Conservation (phyloP, 1,284 basidiomycete genomes). For the Tranzscheliella williamsii region DNA sequence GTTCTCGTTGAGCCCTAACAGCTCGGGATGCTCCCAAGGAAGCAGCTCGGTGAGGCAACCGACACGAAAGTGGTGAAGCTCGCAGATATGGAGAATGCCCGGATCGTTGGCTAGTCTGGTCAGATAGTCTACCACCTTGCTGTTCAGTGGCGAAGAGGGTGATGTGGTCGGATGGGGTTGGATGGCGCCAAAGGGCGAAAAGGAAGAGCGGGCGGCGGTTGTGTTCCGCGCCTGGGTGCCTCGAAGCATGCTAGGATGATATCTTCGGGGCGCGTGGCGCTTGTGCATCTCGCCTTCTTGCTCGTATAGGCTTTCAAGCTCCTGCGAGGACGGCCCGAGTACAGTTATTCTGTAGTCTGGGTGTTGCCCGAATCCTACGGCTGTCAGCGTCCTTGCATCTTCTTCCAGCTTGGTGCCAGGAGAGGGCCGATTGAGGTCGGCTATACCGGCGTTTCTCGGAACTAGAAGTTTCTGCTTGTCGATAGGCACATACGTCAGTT, state of each 20-base stretch:
- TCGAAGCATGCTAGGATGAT: constrained; percentile 51
- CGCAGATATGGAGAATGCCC: constrained; percentile 52
- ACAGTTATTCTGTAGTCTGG: constrained; percentile 20
- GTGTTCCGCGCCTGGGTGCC: constrained; percentile 36
- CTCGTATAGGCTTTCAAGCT: constrained; percentile 26
- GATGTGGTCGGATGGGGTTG: constrained; percentile 36
- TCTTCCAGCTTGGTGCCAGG: not conserved
- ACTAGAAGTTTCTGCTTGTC: constrained; percentile 45
- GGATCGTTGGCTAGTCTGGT: constrained; percentile 38
- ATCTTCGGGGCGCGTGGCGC: constrained; percentile 34
- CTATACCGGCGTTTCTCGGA: constrained; percentile 16
- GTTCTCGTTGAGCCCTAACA: constrained; percentile 56
- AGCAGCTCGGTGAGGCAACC: constrained; percentile 51
- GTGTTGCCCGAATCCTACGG: constrained; percentile 7
- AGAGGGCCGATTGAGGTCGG: constrained; percentile 13
- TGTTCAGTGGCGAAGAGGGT: constrained; percentile 12
- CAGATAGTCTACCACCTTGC: constrained; percentile 32
- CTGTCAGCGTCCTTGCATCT: constrained; percentile 10
- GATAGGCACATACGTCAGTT: constrained; percentile 23
- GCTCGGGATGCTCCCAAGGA: constrained; percentile 49
- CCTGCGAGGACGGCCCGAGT: constrained; percentile 32
- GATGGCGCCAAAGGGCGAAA: constrained; percentile 35
- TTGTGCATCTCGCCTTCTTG: constrained; percentile 22
- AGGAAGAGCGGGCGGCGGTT: constrained; percentile 2
- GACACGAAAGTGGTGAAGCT: constrained; percentile 38